Conservation (phyloP, 2,329 filamentous ascomycete genomes). For the Penicillium sp. region DNA sequence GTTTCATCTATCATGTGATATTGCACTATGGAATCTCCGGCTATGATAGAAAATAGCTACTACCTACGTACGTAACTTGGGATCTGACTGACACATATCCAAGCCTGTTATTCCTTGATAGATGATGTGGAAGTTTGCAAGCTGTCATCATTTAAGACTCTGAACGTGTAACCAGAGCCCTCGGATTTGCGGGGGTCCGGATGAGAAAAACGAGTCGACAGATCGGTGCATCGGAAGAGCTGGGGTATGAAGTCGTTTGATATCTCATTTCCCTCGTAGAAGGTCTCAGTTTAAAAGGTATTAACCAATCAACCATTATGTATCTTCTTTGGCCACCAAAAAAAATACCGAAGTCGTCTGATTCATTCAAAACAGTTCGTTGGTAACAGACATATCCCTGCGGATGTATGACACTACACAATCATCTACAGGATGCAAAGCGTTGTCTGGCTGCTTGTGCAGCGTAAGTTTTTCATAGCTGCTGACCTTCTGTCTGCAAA, state of each 20-base stretch:
- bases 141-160: background rate
- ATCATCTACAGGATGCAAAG: conserved; percentile 21
- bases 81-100: background rate
- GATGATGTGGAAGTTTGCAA: background rate
- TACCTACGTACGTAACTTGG: background rate
- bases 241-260: background rate
- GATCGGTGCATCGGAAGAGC: background rate
- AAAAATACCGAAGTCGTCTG: conserved; percentile 2
- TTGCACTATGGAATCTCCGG: conserved; percentile 5
- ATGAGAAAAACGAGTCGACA: background rate
- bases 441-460: conserved; percentile 12
- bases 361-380: conserved; percentile 15
- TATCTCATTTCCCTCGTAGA: background rate
- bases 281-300: background rate
- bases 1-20: conserved; percentile 34
- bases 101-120: background rate
- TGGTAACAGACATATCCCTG: conserved; percentile 12
- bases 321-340: background rate
- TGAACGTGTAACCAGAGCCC: background rate
- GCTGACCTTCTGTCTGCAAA: conserved; percentile 9
- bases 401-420: conserved; percentile 18
- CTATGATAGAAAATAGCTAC: background rate
- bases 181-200: background rate
- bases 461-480: conserved; percentile 8
- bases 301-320: background rate